Evolutionary conservation across 164 flowering plant genomes (phyloP).

Genomic region (Vitis riparia): DNA sequence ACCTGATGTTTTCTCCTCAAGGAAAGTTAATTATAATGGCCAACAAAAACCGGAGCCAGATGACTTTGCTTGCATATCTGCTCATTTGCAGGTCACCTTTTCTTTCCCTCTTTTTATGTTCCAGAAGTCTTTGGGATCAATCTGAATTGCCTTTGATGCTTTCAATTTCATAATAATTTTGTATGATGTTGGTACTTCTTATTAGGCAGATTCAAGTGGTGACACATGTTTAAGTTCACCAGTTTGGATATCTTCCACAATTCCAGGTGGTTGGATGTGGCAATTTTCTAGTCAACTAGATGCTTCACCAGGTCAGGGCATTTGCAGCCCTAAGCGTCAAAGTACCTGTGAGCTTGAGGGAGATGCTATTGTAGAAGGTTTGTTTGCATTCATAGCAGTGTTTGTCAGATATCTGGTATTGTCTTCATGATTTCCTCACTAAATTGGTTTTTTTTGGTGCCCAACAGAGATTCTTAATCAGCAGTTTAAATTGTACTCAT

Average conservation of each 20-base stretch:
- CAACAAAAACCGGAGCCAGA: constrained; percentile 17
- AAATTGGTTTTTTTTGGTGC: constrained; percentile 7
- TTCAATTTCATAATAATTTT: constrained; percentile 2
- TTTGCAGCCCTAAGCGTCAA: constrained; percentile 46
- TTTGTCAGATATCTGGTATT: neutral
- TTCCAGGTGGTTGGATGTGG: constrained; percentile 83
- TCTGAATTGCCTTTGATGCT: neutral
- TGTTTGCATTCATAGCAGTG: constrained; percentile 14
- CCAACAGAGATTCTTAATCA: constrained; percentile 84
- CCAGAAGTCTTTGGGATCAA: neutral
- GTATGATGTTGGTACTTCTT: constrained; percentile 19
- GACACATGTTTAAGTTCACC: constrained; percentile 28
- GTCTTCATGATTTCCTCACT: neutral
- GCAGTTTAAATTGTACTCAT: constrained; percentile 54
- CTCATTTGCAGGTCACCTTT: constrained; percentile 45
- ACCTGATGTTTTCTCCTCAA: constrained; percentile 41
- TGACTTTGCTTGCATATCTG: constrained; percentile 18
- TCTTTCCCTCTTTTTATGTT: neutral
- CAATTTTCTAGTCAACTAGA: constrained; percentile 31
- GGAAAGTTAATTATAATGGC: constrained; percentile 18
- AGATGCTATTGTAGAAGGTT: constrained; percentile 84
- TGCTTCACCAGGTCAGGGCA: constrained; percentile 28
- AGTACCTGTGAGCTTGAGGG: constrained; percentile 91
- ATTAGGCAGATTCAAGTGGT: constrained; percentile 63
- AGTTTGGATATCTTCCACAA: constrained; percentile 75